Evolutionary conservation across 164 flowering plant species (phyloP), one percentile per base, ranked within the genome.

Genomic region (Piper betle): DNA sequence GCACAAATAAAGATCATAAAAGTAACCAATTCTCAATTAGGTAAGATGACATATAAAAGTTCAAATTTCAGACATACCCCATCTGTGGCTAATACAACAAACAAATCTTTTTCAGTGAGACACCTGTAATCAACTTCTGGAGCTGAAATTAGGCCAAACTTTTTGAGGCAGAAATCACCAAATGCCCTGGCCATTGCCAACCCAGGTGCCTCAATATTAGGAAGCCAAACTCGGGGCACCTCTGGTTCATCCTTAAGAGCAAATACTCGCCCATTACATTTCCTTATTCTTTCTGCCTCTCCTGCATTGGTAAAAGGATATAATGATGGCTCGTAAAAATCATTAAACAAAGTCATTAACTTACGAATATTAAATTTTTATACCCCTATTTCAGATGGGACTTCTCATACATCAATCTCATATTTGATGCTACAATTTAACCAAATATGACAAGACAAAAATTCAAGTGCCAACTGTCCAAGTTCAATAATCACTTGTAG

Each of bases 111-210:
- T 5, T 92, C 93, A 4, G 90, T 85, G 17, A 89, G 91, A 48
- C 65, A 19, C 57, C 96, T 74, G 62, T 87, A 93, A 54, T 90
- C 75, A 60, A 85, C 80, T 58, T 92, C 96, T 18, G 98, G 98
- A 64, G 83, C 72, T 20, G 98, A 89, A 40, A 92, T 88, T 40
- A 89, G 90, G 18, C 97, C 98, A 74, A 87, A 93, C 6, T 93
- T 91, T 76, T 93, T 93, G 76, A 93, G 72, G 75, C 97, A 89
- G 60, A 93, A 93, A 75, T 93, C 98, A 12, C 98, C 98, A 77
- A 93, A 93, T 46, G 98, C 97, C 68, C 98, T 79, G 64, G 98
- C 97, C 98, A 93, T 93, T 71, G 98, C 97, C 65, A 88, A 69
- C n/a, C 96, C 96, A 56, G 96, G 96, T 57, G 87, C 87, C 77